Base-by-base conservation (phyloP, 78 protist genomes). In the Chrysochromulina parva region DNA sequence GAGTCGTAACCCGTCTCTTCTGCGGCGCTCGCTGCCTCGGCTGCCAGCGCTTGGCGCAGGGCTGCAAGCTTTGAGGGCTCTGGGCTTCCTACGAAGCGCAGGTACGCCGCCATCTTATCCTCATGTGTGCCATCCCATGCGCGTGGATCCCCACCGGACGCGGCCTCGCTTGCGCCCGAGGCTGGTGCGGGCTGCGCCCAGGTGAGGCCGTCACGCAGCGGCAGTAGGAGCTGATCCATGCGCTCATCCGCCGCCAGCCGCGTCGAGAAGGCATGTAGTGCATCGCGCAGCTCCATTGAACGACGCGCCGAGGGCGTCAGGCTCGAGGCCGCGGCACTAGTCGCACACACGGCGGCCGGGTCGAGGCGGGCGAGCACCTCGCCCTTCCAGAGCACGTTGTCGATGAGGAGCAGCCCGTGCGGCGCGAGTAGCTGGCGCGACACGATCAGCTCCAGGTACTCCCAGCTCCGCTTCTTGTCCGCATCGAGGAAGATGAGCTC, bases 151-250 rank as follows among this genome's bases (percentile, higher is more conserved):
- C 1, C 19, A 7, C 50, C 0, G 28, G 50, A 11, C 2, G 50
- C 78, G n/a, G 78, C 78, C 19, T 10, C 19, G 26, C 10, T 22
- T 22, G 19, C 47, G 10, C 3, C 26, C 47, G n/a, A 10, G 78
- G n/a, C 38, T 28, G 50, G 78, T 13, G 13, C 52, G 71, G 0
- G 48, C 76, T 17, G 28, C 11, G 82, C 82, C 26, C 9, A 9
- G 26, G 82, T 10, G 9, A 78, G 86, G 16, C 86, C 86, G 86
- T 78, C 86, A 11, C 86, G 86, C 14, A 78, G 86, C 47, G 86
- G 86, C 6, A 78, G 47, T 4, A 78, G 16, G 47, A 78, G 57
- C 14, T 5, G 16, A 19, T 24, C 48, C 24, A 53, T 19, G 16
- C 48, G 28, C 48, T 9, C 57, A 47, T 78, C 62, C 22, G 20